These are phyloP conservation scores for Phlyctochytrium planicorne DNA, from an alignment of 192 early-diverging fungal genomes.

Conservation along the genomic window DNA sequence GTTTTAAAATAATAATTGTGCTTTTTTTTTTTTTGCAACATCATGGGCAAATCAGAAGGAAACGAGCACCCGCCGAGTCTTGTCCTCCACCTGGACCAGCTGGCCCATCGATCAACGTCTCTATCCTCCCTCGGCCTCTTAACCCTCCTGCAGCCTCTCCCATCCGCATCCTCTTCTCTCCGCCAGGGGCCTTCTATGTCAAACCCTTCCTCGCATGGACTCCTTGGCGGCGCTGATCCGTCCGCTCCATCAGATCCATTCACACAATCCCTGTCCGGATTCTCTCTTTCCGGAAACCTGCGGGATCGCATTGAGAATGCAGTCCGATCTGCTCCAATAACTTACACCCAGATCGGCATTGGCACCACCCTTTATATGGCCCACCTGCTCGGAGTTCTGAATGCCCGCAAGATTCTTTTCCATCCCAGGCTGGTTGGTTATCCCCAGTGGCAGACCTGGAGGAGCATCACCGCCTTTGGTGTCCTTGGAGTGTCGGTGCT, in stretches of 20 bases:
- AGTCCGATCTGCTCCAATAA: constrained; percentile 11
- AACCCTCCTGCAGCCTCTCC: no score
- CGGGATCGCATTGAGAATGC: background rate
- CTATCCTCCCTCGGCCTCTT: no score
- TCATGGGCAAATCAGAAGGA: no score
- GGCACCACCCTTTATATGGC: constrained; percentile 18
- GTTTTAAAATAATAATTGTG: no score
- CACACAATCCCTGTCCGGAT: background rate
- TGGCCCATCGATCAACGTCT: no score
- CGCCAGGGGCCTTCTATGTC: no score
- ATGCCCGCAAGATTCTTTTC: constrained; percentile 28
- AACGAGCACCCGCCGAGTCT: no score
- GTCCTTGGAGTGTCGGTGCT: constrained; percentile 17
- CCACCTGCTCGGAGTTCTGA: constrained; percentile 17
- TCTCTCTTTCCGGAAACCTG: background rate
- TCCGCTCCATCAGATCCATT: background rate
- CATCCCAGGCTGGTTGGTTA: constrained; percentile 27
- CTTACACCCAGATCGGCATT: constrained; percentile 22
- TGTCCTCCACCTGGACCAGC: no score
- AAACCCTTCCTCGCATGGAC: no score
- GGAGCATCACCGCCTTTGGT: constrained; percentile 19
- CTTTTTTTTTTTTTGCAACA: no score
- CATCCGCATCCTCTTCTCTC: no score
- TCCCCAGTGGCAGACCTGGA: constrained; percentile 17
- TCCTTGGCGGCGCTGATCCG: background rate